phyloP scores from a whole-genome alignment of 345 rosid species.

The Hibiscus syriacus region DNA sequence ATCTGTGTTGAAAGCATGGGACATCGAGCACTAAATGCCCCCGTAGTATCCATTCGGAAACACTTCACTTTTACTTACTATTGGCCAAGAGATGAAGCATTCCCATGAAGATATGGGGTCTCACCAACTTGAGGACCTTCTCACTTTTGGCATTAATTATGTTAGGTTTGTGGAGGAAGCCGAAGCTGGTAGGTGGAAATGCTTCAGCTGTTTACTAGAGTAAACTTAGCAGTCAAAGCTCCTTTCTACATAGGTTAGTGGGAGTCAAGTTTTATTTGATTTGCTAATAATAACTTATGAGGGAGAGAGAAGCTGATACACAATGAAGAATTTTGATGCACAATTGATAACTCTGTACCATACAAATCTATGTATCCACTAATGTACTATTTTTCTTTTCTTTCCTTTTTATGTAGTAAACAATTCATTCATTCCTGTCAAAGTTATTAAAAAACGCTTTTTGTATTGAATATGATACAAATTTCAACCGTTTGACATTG shows the following conservation, averaged over 20 bases:
- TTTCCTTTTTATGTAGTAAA: too few relatives aligned
- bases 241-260: background rate
- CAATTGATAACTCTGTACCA: conserved; percentile 1
- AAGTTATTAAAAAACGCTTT: too few relatives aligned
- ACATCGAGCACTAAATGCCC: background rate
- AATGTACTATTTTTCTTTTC: too few relatives aligned
- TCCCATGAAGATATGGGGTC: background rate
- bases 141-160: background rate
- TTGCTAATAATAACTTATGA: background rate
- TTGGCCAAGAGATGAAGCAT: background rate
- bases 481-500: too few relatives aligned
- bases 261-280: background rate
- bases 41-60: background rate
- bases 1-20: background rate
- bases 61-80: background rate
- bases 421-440: too few relatives aligned
- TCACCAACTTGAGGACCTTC: too few relatives aligned
- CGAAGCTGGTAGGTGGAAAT: background rate
- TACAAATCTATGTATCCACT: background rate
- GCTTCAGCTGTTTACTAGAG: background rate
- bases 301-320: background rate
- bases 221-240: background rate
- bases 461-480: too few relatives aligned
- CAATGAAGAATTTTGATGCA: background rate
- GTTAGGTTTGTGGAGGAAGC: background rate